Evolutionary conservation across 2,329 filamentous ascomycete genomes (phyloP).

Genomic region (Pseudophaeomoniella oleicola): DNA sequence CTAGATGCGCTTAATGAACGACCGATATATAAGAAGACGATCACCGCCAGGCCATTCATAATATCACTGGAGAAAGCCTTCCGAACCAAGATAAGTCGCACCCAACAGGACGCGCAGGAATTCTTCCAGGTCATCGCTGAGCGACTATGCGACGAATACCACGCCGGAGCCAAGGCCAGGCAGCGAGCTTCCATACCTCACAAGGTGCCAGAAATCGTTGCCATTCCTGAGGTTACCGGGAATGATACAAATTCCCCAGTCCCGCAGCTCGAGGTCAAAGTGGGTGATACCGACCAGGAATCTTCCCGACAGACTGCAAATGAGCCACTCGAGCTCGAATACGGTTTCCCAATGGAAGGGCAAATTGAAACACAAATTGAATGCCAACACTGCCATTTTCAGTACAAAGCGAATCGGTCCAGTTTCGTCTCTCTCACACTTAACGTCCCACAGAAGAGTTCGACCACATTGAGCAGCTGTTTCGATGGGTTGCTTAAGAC

Average conservation of each 20-base stretch:
- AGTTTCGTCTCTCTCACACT: conserved; percentile 86
- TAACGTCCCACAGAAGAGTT: conserved; percentile 70
- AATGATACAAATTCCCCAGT: conserved; percentile 2
- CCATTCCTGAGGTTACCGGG: conserved; percentile 10
- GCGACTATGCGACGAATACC: conserved; percentile 83
- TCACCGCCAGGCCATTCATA: conserved; percentile 76
- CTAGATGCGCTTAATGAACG: conserved; percentile 85
- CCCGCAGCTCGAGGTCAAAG: conserved; percentile 3
- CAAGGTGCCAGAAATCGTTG: conserved; percentile 10
- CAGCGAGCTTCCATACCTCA: conserved; percentile 15
- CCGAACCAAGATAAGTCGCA: conserved; percentile 74
- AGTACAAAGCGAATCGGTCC: conserved; percentile 67
- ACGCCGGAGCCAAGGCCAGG: conserved; percentile 65
- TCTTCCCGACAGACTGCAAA: conserved; percentile 14
- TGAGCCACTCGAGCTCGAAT: conserved; percentile 8
- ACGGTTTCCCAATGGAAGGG: conserved; percentile 80
- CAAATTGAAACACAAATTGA: conserved; percentile 88
- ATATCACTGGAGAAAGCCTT: conserved; percentile 73
- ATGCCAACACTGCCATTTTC: conserved; percentile 79
- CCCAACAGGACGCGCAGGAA: conserved; percentile 96
- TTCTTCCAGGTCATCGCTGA: conserved; percentile 91
- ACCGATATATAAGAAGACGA: conserved; percentile 85
- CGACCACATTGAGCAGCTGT: conserved; percentile 70
- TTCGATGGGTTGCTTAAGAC: conserved; percentile 91
- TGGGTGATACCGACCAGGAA: conserved; percentile 9